phyloP scores from a whole-genome alignment of 2,329 filamentous ascomycete species.

The Drechmeria coniospora region DNA sequence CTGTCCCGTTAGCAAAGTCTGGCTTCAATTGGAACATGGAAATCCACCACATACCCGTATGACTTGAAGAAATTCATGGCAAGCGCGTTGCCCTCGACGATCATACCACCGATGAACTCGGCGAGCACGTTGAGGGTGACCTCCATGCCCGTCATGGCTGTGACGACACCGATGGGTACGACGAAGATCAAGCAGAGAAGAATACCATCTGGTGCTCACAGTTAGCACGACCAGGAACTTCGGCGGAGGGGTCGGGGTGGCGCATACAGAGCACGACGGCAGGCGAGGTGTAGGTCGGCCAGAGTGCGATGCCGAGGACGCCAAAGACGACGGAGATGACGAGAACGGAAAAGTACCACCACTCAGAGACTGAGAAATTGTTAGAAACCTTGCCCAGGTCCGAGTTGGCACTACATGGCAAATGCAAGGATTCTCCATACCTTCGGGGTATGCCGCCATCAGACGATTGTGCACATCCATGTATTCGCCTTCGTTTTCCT shows the following conservation, averaged over 20 bases:
- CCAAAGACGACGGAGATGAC: slow-evolving; percentile 17
- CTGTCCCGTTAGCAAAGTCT: slow-evolving; percentile 1
- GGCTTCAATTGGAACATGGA: not conserved
- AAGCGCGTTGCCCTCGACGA: slow-evolving; percentile 26
- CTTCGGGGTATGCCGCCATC: slow-evolving; percentile 29
- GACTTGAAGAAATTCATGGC: slow-evolving; percentile 32
- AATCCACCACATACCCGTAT: slow-evolving; percentile 11
- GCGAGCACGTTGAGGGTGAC: slow-evolving; percentile 28
- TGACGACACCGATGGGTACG: slow-evolving; percentile 27
- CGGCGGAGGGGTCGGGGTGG: too few species aligned
- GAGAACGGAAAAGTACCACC: slow-evolving; percentile 26
- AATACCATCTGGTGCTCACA: slow-evolving; percentile 27
- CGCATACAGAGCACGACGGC: slow-evolving; percentile 28
- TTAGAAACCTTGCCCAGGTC: not conserved
- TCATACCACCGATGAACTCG: slow-evolving; percentile 30
- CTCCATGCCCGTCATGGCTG: slow-evolving; percentile 25
- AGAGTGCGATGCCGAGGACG: slow-evolving; percentile 19
- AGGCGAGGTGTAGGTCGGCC: slow-evolving; percentile 25
- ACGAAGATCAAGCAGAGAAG: slow-evolving; percentile 25
- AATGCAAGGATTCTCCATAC: not conserved
- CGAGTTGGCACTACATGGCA: not conserved
- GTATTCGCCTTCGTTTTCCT: slow-evolving; percentile 5
- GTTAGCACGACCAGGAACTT: too few species aligned
- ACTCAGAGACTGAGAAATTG: slow-evolving; percentile 21
- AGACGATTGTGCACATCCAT: slow-evolving; percentile 28